Percentiles rank a stretch among this genome's conserved stretches.
phyloP scores from a whole-genome alignment of 2,329 filamentous ascomycete species.

The Lojkania enalia region DNA sequence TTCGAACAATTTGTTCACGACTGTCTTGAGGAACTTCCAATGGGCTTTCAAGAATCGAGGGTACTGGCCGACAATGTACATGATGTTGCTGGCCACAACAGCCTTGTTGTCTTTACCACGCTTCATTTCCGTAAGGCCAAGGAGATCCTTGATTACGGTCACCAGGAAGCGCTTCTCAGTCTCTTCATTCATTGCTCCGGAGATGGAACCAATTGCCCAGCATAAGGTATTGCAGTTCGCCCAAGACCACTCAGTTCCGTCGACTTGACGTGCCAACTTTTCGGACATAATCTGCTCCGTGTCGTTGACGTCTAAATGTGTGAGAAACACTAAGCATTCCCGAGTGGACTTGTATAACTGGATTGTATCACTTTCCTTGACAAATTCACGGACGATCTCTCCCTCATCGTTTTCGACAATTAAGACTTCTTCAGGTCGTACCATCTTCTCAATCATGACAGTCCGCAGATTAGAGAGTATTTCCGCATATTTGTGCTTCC shows the following conservation, averaged over 20 bases:
- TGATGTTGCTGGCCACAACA: conserved; percentile 98
- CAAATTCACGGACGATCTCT: conserved; percentile 97
- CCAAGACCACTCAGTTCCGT: conserved; percentile 97
- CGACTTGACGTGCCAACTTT: conserved; percentile 92
- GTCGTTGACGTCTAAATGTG: conserved; percentile 94
- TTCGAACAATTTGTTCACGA: conserved; percentile 99
- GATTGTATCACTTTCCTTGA: conserved; percentile 98
- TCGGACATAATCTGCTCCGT: conserved; percentile 99
- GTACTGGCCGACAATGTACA: conserved; percentile 99
- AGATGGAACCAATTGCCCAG: conserved; percentile 99
- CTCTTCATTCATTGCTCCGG: conserved; percentile 98
- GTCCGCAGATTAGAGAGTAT: conserved; percentile 90
- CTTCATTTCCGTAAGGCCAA: conserved; percentile 98
- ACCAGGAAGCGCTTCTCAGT: conserved; percentile 98
- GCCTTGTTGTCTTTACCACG: conserved; percentile 99
- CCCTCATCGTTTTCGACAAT: conserved; percentile 99
- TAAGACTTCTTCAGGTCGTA: conserved; percentile 93
- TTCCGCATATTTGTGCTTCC: conserved; percentile 97
- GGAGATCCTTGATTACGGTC: conserved; percentile 96
- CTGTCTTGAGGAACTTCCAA: conserved; percentile 99
- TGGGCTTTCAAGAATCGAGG: conserved; percentile 97
- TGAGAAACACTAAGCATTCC: conserved; percentile 95
- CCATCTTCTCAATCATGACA: conserved; percentile 99
- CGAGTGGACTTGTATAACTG: conserved; percentile 99
- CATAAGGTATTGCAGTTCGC: conserved; percentile 99